Conservation (phyloP, 2,329 filamentous ascomycete genomes). For the Fusarium lyarnte region DNA sequence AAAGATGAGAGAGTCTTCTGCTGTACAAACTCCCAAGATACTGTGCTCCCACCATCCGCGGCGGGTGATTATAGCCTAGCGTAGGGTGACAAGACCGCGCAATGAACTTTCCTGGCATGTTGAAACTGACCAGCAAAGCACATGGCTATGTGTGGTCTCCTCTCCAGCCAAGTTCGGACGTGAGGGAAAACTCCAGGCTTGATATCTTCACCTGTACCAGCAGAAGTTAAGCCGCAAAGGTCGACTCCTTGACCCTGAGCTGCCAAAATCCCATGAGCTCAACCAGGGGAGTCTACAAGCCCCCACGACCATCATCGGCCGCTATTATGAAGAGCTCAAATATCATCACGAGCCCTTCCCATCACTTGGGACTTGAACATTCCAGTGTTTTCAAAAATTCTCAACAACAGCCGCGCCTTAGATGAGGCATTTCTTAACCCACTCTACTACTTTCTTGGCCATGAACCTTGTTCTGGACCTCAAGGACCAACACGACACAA, state of each 20-base stretch:
- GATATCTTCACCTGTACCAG: background rate
- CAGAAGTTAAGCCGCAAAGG: background rate
- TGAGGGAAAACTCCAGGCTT: background rate
- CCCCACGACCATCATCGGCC: background rate
- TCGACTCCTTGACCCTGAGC: background rate
- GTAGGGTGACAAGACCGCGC: background rate
- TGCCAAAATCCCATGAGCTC: background rate
- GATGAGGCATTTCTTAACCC: slow-evolving; percentile 29
- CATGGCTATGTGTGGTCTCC: background rate
- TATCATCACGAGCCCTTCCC: background rate
- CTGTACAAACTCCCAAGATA: background rate
- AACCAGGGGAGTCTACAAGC: background rate
- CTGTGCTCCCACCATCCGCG: background rate
- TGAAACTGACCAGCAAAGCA: background rate
- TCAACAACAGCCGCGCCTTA: background rate
- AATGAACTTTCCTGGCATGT: background rate
- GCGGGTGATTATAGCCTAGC: background rate
- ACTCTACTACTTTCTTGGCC: slow-evolving; percentile 16
- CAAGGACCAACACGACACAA: background rate
- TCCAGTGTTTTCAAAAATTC: background rate
- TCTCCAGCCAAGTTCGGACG: background rate
- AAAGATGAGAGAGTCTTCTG: background rate
- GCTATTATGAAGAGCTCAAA: background rate
- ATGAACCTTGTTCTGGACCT: slow-evolving; percentile 19
- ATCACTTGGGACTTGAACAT: background rate